Evolutionary conservation across 768 basidiomycete genomes (phyloP).

Genomic region (Auriscalpium orientale): DNA sequence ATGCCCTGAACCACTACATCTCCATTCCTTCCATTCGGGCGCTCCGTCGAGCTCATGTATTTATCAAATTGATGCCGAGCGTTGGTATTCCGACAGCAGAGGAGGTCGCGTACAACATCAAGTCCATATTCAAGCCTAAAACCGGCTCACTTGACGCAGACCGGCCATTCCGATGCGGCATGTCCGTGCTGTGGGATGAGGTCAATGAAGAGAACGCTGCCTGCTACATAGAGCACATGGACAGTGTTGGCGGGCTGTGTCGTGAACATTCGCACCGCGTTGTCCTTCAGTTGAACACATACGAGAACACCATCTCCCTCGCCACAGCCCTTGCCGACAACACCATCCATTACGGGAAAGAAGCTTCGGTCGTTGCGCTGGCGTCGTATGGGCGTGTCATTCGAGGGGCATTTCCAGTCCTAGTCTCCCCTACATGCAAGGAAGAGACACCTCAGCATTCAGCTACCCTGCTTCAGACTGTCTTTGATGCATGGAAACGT

Average conservation of each 20-base stretch:
- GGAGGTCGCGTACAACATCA: background rate
- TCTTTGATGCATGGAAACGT: background rate
- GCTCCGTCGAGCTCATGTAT: background rate
- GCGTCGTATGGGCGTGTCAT: constrained; percentile 3
- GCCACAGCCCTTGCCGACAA: constrained; percentile 11
- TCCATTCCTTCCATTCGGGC: background rate
- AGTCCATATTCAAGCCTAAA: background rate
- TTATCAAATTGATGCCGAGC: background rate
- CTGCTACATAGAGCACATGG: constrained; percentile 18
- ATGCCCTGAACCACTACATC: background rate
- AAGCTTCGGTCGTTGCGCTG: constrained; percentile 22
- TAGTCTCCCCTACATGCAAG: background rate
- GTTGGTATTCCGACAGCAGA: background rate
- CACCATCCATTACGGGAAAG: constrained; percentile 22
- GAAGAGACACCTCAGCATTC: background rate
- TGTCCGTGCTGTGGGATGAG: constrained; percentile 22
- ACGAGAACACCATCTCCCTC: background rate
- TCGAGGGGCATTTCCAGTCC: constrained; percentile 17
- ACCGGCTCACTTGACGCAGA: background rate
- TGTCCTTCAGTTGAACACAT: background rate
- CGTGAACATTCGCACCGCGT: constrained; percentile 16
- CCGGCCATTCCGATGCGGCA: background rate
- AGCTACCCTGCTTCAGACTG: background rate
- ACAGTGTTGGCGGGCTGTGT: constrained; percentile 23
- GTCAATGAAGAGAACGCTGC: constrained; percentile 17